These are phyloP conservation scores for Setomelanomma holmii DNA, from an alignment of 2,329 filamentous ascomycete genomes.

Conservation along the genomic window DNA sequence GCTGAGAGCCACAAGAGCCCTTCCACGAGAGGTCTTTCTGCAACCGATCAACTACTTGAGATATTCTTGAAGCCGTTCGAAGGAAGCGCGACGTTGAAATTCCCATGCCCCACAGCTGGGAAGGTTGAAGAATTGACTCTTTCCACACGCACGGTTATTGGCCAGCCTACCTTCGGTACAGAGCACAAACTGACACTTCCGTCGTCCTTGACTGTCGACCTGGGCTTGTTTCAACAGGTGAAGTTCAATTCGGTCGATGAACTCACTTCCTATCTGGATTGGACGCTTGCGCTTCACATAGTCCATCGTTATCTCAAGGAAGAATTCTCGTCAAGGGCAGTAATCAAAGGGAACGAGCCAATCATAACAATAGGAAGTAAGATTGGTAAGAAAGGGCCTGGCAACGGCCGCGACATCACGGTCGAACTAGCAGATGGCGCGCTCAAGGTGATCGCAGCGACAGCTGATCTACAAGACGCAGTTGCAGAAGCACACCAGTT, in stretches of 20 bases:
- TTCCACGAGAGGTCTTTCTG: constrained; percentile 32
- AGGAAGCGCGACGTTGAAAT: constrained; percentile 33
- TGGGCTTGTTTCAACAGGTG: constrained; percentile 37
- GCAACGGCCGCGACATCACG: constrained; percentile 27
- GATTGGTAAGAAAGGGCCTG: constrained; percentile 23
- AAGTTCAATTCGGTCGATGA: constrained; percentile 39
- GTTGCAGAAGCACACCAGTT: constrained; percentile 19
- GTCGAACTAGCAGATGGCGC: constrained; percentile 26
- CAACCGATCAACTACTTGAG: constrained; percentile 41
- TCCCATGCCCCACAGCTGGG: constrained; percentile 28
- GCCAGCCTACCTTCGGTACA: constrained; percentile 43
- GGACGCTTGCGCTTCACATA: constrained; percentile 41
- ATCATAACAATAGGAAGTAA: constrained; percentile 31
- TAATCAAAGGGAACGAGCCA: constrained; percentile 27
- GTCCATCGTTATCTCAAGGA: constrained; percentile 37
- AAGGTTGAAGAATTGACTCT: constrained; percentile 33
- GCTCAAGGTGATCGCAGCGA: constrained; percentile 20
- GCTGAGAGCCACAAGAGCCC: constrained; percentile 36
- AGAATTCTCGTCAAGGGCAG: constrained; percentile 26
- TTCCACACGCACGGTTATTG: constrained; percentile 41
- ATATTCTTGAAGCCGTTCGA: constrained; percentile 39
- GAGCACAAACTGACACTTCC: constrained; percentile 45
- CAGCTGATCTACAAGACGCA: constrained; percentile 6
- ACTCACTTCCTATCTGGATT: constrained; percentile 41
- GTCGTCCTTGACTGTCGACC: constrained; percentile 31